phyloP scores from a whole-genome alignment of 1,284 basidiomycete species.

The Entoloma clypeatum region DNA sequence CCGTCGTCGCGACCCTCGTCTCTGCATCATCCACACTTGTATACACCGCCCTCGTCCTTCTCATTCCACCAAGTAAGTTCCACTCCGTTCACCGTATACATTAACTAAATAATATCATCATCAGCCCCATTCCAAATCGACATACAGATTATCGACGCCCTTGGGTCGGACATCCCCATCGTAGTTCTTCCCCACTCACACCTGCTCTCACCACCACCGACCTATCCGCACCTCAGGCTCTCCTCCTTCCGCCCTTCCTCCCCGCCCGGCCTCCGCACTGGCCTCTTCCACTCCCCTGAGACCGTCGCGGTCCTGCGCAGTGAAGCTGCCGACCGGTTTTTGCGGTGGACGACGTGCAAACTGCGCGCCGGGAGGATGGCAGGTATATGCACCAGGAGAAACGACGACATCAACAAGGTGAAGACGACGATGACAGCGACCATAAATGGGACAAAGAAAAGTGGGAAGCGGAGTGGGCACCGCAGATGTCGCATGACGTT shows the following conservation, averaged over 20 bases:
- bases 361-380: conserved; percentile 22
- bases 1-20: conserved; percentile 47
- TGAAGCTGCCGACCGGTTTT: conserved; percentile 67
- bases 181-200: conserved; percentile 50
- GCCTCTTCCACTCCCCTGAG: conserved; percentile 59
- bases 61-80: conserved; percentile 45
- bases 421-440: conserved; percentile 10
- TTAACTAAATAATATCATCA: neutral
- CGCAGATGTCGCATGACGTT: conserved; percentile 53
- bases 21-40: conserved; percentile 50
- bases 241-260: conserved; percentile 53
- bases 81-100: neutral
- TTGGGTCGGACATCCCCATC: conserved; percentile 55
- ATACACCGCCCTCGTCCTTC: conserved; percentile 55
- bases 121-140: conserved; percentile 35
- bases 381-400: no score
- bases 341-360: conserved; percentile 46
- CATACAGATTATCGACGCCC: conserved; percentile 44
- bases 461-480: conserved; percentile 65
- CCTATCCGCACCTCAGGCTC: conserved; percentile 24
- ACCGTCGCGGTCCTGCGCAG: conserved; percentile 49
- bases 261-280: conserved; percentile 46
- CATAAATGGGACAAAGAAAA: conserved; percentile 59
- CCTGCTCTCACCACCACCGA: conserved; percentile 28
- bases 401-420: no score